Base-by-base conservation (phyloP, 83 land plant genomes). In the Larix sibirica region DNA sequence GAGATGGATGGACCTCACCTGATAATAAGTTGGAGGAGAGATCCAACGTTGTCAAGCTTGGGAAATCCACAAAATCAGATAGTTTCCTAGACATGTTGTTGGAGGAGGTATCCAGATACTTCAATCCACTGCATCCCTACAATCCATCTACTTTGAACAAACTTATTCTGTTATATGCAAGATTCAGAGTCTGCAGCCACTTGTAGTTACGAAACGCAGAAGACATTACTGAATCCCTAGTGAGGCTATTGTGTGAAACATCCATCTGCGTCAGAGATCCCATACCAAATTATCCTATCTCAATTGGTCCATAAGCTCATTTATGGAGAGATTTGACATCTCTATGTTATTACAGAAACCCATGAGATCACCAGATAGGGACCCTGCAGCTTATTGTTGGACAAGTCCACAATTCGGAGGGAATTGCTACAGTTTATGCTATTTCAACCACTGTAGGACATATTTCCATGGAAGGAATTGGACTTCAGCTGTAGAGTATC, bases 91-190 rank as follows among this genome's bases (percentile, higher is more conserved):
- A n/a, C n/a, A n/a, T n/a, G n/a, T n/a, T n/a, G n/a, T n/a, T n/a
- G n/a, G n/a, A n/a, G n/a, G n/a, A n/a, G n/a, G n/a, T n/a, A n/a
- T n/a, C n/a, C n/a, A n/a, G n/a, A n/a, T n/a, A n/a, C n/a, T n/a
- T n/a, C n/a, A n/a, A n/a, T n/a, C n/a, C n/a, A n/a, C n/a, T n/a
- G n/a, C n/a, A n/a, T n/a, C n/a, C n/a, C n/a, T n/a, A n/a, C n/a
- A n/a, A n/a, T n/a, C n/a, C n/a, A n/a, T n/a, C n/a, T n/a, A n/a
- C n/a, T n/a, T n/a, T n/a, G n/a, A n/a, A n/a, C n/a, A n/a, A n/a
- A n/a, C n/a, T n/a, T n/a, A n/a, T n/a, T 50, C 24, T 80, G 84
- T 93, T 93, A 78, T 68, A 23, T 3, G 95, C 86, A 79, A 94
- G 83, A 74, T 92, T 91, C 24, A 94, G 83, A 63, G 87, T 84